Base-by-base conservation (phyloP, 2,329 filamentous ascomycete genomes). In the Colletotrichum cuscutae region DNA sequence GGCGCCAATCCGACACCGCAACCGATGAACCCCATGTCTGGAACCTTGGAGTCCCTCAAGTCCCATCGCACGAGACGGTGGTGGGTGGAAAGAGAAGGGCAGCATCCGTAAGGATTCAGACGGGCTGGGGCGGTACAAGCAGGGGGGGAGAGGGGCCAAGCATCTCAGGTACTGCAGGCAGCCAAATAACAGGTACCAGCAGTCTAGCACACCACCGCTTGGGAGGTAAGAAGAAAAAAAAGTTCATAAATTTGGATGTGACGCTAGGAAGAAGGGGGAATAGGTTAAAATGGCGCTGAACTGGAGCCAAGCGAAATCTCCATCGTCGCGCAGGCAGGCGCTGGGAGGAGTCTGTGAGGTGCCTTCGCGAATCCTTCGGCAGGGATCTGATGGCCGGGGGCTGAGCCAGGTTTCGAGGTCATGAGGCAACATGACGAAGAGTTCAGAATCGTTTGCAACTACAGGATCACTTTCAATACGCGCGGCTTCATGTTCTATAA, bases 291-390 rank as follows among this genome's bases (percentile, higher is more conserved):
- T 61, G 35, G 32, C 15, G 28, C 28, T 30, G 49, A 53, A 58
- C 32, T 61, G 58, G 12, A 64, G 53, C 37, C 42, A 72, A 58
- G 58, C 46, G 15, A 42, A 35, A 37, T 42, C 13, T 24, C 52
- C 66, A 32, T 65, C 19, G 63, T 42, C 53, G 42, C 2, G 46
- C 63, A 54, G 32, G 42, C 46, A 54, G 32, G 42, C 46, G 60
- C 46, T 22, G 57, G 26, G 57, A 13, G 24, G 69, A 63, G 35
- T 42, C 57, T 68, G 46, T 26, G 30, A 13, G 65, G 37, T 58
- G 58, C 58, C n/a, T 35, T 68, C 68, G 28, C 8, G 65, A 68
- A 72, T 72, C 69, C 69, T 72, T 72, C 59, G 58, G 37, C 65
- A 72, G 69, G 65, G 69, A n/a, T 28, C 1, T 26, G 62, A 3